phyloP scores from a whole-genome alignment of 495 filamentous ascomycete species.

The Wilcoxina mikolae region DNA sequence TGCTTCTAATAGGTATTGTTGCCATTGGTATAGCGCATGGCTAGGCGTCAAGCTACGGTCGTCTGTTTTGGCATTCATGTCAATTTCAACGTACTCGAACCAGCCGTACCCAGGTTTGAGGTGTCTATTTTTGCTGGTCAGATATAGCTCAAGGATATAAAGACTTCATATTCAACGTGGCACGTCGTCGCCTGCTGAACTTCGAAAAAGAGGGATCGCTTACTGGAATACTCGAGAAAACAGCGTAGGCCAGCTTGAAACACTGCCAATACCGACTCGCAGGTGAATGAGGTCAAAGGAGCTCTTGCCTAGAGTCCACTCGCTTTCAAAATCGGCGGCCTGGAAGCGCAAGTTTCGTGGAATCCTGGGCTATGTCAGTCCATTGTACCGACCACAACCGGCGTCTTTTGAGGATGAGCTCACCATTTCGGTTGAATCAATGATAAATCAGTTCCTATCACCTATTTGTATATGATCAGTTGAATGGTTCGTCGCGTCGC shows the following conservation, averaged over 20 bases:
- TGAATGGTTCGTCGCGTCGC: background rate
- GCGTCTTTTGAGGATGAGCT: constrained; percentile 17
- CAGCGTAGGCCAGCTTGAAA: constrained; percentile 59
- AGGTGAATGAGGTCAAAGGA: constrained; percentile 81
- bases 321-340: constrained; percentile 62
- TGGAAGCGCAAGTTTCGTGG: constrained; percentile 55
- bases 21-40: constrained; percentile 48
- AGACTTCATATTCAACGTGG: background rate
- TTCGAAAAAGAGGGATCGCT: constrained; percentile 19
- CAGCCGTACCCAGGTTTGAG: constrained; percentile 62
- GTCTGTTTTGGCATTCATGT: constrained; percentile 64
- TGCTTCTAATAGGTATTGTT: constrained; percentile 51
- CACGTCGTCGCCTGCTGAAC: background rate
- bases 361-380: constrained; percentile 37
- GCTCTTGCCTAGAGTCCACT: constrained; percentile 60
- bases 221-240: constrained; percentile 57
- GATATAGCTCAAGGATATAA: background rate
- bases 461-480: constrained; percentile 31
- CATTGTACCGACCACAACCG: constrained; percentile 1
- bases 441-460: constrained; percentile 63
- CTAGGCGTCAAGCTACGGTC: constrained; percentile 44
- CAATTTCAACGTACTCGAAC: constrained; percentile 88
- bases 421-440: constrained; percentile 65
- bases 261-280: constrained; percentile 65
- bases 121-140: constrained; percentile 40